Conservation (phyloP, 306 rosid genomes). For the Pueraria montana region DNA sequence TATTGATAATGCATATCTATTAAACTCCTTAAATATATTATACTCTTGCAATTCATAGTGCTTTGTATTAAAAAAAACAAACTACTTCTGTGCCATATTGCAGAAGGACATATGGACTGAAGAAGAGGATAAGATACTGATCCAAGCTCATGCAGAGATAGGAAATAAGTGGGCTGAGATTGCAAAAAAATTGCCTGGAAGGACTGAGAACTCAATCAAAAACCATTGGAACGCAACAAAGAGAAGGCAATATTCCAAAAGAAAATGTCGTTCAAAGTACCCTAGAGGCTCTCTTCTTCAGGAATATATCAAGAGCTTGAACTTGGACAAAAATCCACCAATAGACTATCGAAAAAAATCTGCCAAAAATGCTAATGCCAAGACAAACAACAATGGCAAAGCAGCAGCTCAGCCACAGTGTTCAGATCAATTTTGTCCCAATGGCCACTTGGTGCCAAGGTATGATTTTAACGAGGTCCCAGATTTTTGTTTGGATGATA, state of each 20-base stretch:
- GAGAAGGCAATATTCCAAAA: conserved; percentile 87
- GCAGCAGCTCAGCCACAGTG: conserved; percentile 34
- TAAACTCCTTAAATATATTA: background rate
- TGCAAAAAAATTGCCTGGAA: conserved; percentile 87
- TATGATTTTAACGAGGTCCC: conserved; percentile 64
- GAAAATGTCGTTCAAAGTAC: conserved; percentile 85
- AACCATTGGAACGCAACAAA: conserved; percentile 99
- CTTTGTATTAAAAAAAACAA: background rate
- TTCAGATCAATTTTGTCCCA: conserved; percentile 40
- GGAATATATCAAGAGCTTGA: conserved; percentile 85
- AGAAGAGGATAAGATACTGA: conserved; percentile 83
- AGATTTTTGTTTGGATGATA: conserved; percentile 68
- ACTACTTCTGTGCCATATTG: conserved; percentile 33
- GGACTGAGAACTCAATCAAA: conserved; percentile 95
- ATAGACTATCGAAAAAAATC: conserved; percentile 56
- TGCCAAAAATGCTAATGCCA: conserved; percentile 8
- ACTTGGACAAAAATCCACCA: conserved; percentile 62
- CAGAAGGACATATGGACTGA: conserved; percentile 96
- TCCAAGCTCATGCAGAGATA: conserved; percentile 78
- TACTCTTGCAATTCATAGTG: background rate
- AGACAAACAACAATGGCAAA: conserved; percentile 27
- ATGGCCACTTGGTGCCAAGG: conserved; percentile 55
- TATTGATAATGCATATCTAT: too few species aligned
- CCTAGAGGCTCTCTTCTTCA: conserved; percentile 80
- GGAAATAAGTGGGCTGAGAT: conserved; percentile 99